Evolutionary conservation across 345 rosid genomes (phyloP).

Genomic region (Gossypium thurberi): DNA sequence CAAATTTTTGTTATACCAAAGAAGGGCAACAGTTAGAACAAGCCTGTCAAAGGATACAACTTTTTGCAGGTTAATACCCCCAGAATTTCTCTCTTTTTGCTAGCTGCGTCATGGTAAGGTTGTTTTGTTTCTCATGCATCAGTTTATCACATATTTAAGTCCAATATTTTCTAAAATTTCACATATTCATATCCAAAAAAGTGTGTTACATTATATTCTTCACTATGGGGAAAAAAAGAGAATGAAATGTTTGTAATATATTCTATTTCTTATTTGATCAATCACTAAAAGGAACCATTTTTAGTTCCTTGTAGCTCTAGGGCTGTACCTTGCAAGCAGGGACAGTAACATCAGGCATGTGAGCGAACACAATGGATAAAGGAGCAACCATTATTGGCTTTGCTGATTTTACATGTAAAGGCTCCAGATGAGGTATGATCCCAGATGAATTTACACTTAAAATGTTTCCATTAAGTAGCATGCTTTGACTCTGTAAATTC

Average conservation of each 20-base stretch:
- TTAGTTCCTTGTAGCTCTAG: conserved; percentile 17
- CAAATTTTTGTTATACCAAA: too few relatives aligned
- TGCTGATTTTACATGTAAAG: conserved; percentile 41
- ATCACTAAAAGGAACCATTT: conserved; percentile 15
- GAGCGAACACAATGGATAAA: conserved; percentile 61
- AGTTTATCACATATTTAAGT: background rate
- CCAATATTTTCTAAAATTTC: background rate
- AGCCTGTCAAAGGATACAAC: background rate
- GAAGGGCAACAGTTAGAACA: background rate
- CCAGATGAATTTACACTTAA: conserved; percentile 53
- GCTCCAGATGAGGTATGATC: conserved; percentile 59
- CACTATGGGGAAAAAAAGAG: background rate
- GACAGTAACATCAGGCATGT: conserved; percentile 41
- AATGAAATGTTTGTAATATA: background rate
- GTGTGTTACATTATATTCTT: conserved; percentile 9
- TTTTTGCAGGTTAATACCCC: background rate
- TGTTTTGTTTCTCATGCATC: conserved; percentile 2
- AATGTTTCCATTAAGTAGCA: conserved; percentile 74
- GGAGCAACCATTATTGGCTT: conserved; percentile 53
- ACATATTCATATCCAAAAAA: background rate
- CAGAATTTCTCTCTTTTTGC: background rate
- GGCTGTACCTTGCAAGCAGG: conserved; percentile 48
- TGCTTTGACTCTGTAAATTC: conserved; percentile 65
- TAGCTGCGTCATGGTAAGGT: background rate
- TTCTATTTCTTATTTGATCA: conserved; percentile 16